A percentile compares a stretch with the other conserved stretches of the same genome.
Evolutionary conservation across 768 basidiomycete species (phyloP).

Genomic region (Trametes elegans): DNA sequence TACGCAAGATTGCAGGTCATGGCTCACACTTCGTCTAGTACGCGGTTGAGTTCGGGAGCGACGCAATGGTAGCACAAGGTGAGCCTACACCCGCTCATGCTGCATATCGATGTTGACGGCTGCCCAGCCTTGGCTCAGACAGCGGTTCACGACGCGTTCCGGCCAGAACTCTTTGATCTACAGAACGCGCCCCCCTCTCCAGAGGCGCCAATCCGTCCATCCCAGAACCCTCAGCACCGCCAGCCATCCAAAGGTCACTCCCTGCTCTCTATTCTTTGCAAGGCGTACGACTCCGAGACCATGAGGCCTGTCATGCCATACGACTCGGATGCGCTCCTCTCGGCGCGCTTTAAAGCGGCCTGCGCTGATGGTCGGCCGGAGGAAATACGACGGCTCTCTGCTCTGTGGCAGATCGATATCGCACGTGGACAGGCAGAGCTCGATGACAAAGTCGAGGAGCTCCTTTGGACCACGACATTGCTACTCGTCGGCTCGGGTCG

Average conservation of each 20-base stretch:
- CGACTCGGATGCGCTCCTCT: constrained; percentile 43
- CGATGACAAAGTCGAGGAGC: constrained; percentile 45
- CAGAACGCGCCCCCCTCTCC: neutral
- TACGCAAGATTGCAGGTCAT: neutral
- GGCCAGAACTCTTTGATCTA: constrained; percentile 34
- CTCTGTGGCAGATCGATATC: constrained; percentile 39
- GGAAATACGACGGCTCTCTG: constrained; percentile 45
- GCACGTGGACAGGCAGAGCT: constrained; percentile 34
- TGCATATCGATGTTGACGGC: too few species aligned
- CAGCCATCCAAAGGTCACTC: constrained; percentile 35
- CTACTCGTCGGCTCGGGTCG: constrained; percentile 48
- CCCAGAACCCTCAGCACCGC: constrained; percentile 15
- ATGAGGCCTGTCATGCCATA: constrained; percentile 54
- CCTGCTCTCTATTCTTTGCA: constrained; percentile 48
- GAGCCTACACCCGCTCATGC: neutral
- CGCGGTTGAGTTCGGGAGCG: constrained; percentile 50
- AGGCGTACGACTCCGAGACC: constrained; percentile 47
- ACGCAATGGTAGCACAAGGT: constrained; percentile 52
- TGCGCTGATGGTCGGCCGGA: constrained; percentile 38
- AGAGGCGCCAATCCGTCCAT: neutral
- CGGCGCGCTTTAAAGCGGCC: constrained; percentile 34
- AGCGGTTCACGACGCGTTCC: constrained; percentile 37
- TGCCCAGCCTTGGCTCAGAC: constrained; percentile 51
- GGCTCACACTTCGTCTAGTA: constrained; percentile 35
- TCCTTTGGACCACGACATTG: constrained; percentile 47